Base-by-base conservation (phyloP, 2,329 filamentous ascomycete genomes). In the Alternaria novae-zelandiae region DNA sequence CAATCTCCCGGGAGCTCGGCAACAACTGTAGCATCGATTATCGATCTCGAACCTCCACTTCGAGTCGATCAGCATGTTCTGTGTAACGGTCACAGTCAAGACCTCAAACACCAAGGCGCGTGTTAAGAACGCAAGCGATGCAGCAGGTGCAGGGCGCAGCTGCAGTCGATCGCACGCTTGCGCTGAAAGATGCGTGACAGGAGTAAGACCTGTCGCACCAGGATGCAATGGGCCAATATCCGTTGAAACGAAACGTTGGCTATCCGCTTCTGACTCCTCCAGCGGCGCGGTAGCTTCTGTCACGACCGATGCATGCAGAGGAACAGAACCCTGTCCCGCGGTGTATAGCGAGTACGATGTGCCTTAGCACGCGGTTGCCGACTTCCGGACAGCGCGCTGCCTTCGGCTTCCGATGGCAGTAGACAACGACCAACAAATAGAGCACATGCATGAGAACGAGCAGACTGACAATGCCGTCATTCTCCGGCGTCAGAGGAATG, bases 151-250 rank as follows among this genome's bases (percentile, higher is more conserved):
- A 54, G 43, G 57, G 28, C 54, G 54, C 56, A 21, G 47, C 53
- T 57, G 54, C 41, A 63, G 64, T 66, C 17, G 21, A 61, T 53
- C 63, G 62, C 57, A 36, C 45, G 50, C 63, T 49, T 56, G 55
- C 58, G 56, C 54, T 25, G 53, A 63, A 45, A 53, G 20, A 60
- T 49, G 57, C 32, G 56, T 69, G 68, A 68, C 67, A 66, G 65
- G 57, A 59, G 61, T 46, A 63, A 30, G 43, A 60, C 43, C 21
- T 56, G 71, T 72, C 70, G 67, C 71, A 73, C 71, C 66, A 71
- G 64, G 55, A 67, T 71, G 53, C 60, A 71, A 68, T 36, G 49
- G 71, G 70, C 57, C 59, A 28, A 41, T 43, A 32, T 59, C 68
- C 67, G 68, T 46, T 45, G 53, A 66, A 65, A 64, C 66, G 68